Conservation (phyloP, 2,329 filamentous ascomycete genomes). For the Diaporthe destruens region DNA sequence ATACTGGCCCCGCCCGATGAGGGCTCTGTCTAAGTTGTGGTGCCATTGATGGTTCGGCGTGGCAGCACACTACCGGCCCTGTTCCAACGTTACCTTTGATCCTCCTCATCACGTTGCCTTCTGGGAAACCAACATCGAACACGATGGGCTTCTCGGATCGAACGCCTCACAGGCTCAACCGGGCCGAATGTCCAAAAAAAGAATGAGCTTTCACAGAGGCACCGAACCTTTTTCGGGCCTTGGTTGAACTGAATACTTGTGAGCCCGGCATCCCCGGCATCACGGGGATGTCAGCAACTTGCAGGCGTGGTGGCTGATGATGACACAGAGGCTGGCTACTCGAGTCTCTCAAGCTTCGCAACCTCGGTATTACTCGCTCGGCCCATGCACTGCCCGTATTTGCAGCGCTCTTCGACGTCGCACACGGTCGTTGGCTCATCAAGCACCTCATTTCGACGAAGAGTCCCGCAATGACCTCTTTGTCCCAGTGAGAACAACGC, state of each 20-base stretch:
- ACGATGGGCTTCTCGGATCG: neutral
- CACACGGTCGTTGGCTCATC: neutral
- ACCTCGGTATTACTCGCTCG: neutral
- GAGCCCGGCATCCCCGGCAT: constrained; percentile 2
- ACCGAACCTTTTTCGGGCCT: neutral
- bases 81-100: constrained; percentile 30
- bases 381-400: neutral
- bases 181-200: constrained; percentile 30
- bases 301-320: constrained; percentile 25
- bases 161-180: neutral
- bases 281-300: constrained; percentile 12
- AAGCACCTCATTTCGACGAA: neutral
- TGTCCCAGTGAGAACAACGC: neutral
- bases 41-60: neutral
- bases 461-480: neutral
- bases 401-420: constrained; percentile 8
- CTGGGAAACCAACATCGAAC: neutral
- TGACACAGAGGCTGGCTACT: neutral
- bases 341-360: neutral
- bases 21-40: neutral
- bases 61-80: neutral
- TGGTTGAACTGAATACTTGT: neutral
- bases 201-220: neutral
- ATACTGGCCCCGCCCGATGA: neutral
- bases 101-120: constrained; percentile 4